These are phyloP conservation scores for Neurospora sp. DNA, from an alignment of 495 filamentous ascomycete species.

Conservation along the genomic window DNA sequence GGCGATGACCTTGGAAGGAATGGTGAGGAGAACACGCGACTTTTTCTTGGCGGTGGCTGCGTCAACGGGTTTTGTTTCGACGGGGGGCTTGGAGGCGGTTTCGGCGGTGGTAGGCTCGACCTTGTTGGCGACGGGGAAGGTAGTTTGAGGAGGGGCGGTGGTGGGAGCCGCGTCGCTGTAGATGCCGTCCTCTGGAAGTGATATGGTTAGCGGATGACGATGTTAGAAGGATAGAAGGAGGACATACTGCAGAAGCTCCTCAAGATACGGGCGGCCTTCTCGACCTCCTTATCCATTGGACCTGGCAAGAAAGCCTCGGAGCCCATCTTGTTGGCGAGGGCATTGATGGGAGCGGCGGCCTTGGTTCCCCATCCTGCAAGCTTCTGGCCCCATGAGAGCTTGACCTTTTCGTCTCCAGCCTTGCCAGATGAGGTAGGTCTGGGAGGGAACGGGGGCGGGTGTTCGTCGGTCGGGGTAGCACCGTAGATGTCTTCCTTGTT, in stretches of 20 bases:
- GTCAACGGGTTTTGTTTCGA: not conserved
- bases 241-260: slow-evolving; percentile 61
- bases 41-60: slow-evolving; percentile 16
- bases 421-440: not conserved
- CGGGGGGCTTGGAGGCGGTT: not conserved
- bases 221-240: too few species aligned
- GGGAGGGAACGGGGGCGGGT: slow-evolving; percentile 12
- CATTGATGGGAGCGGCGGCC: slow-evolving; percentile 54
- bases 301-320: slow-evolving; percentile 68
- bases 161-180: slow-evolving; percentile 14
- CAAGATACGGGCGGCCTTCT: slow-evolving; percentile 76
- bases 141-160: slow-evolving; percentile 3
- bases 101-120: slow-evolving; percentile 3
- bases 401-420: slow-evolving; percentile 6
- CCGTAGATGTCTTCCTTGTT: slow-evolving; percentile 16
- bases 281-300: slow-evolving; percentile 70
- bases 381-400: slow-evolving; percentile 17
- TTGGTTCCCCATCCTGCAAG: slow-evolving; percentile 20
- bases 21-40: slow-evolving; percentile 47
- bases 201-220: not conserved
- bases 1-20: slow-evolving; percentile 62
- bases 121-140: slow-evolving; percentile 1
- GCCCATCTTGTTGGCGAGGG: slow-evolving; percentile 49
- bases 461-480: slow-evolving; percentile 13
- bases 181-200: slow-evolving; percentile 19